Conservation (phyloP, 2,329 filamentous ascomycete genomes). For the Aureobasidium sp. region DNA sequence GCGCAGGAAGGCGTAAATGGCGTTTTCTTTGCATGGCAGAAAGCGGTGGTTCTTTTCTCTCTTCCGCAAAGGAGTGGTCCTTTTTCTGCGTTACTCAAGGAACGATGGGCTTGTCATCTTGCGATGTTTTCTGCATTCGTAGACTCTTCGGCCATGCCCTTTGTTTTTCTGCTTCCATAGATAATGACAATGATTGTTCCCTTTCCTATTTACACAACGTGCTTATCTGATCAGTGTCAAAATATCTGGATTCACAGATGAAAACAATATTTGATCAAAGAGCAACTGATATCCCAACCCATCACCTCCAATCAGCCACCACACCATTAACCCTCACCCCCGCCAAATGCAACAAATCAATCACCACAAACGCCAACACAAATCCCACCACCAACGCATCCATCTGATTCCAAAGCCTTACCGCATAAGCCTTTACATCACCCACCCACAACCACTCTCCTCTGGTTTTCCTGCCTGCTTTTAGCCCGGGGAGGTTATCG, state of each 20-base stretch:
- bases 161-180: not conserved
- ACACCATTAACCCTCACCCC: not conserved
- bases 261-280: no score
- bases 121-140: not conserved
- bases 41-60: not conserved
- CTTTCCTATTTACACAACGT: no score
- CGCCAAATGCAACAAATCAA: not conserved
- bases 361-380: constrained; percentile 13
- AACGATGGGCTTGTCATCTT: not conserved
- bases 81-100: no score
- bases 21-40: not conserved
- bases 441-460: constrained; percentile 41
- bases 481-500: constrained; percentile 51
- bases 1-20: not conserved
- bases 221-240: no score
- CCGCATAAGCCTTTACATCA: constrained; percentile 21
- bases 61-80: no score
- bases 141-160: not conserved
- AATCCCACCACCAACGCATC: constrained; percentile 19
- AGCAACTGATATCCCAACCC: no score
- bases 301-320: not conserved
- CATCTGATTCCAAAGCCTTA: constrained; percentile 17
- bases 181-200: not conserved
- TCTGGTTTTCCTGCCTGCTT: constrained; percentile 40
- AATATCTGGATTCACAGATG: no score